Percentiles rank a stretch among this genome's conserved stretches.
Evolutionary conservation across 2,329 filamentous ascomycete genomes (phyloP).

Genomic region (Cercospora beticola): DNA sequence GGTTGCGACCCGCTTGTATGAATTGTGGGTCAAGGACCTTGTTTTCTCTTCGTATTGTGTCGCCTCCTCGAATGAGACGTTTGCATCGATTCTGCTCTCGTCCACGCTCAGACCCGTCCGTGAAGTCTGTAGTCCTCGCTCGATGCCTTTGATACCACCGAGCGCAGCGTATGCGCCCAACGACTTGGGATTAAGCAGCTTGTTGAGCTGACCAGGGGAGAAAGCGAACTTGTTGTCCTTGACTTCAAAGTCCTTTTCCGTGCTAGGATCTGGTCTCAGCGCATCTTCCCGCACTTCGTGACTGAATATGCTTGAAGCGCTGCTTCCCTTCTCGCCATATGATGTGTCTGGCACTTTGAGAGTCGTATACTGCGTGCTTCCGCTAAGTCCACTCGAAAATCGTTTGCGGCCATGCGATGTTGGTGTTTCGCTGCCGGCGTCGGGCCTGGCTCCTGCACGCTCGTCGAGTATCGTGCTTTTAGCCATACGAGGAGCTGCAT

Average conservation of each 20-base stretch:
- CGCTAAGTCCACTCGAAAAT: conserved; percentile 19
- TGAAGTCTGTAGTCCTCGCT: conserved; percentile 58
- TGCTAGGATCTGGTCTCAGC: conserved; percentile 71
- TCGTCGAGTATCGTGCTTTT: no score
- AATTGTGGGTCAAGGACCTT: no score
- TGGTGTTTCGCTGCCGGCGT: conserved; percentile 1
- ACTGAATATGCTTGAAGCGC: conserved; percentile 22
- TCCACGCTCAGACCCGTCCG: no score
- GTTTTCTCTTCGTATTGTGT: no score
- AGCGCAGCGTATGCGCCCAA: conserved; percentile 71
- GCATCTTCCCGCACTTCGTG: conserved; percentile 53
- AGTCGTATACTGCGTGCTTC: conserved; percentile 24
- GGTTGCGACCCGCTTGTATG: no score
- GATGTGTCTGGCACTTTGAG: conserved; percentile 23
- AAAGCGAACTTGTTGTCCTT: conserved; percentile 83
- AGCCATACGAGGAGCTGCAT: no score
- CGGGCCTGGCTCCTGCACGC: no score
- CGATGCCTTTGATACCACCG: conserved; percentile 70
- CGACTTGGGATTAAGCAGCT: conserved; percentile 77
- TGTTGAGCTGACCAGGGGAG: conserved; percentile 74
- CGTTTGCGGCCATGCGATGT: conserved; percentile 21
- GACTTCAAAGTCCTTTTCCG: conserved; percentile 71
- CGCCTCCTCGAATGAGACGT: no score
- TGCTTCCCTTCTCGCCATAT: conserved; percentile 21
- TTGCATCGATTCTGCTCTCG: no score